Conservation (phyloP, 2,329 filamentous ascomycete genomes). For the Colletotrichum sp. region DNA sequence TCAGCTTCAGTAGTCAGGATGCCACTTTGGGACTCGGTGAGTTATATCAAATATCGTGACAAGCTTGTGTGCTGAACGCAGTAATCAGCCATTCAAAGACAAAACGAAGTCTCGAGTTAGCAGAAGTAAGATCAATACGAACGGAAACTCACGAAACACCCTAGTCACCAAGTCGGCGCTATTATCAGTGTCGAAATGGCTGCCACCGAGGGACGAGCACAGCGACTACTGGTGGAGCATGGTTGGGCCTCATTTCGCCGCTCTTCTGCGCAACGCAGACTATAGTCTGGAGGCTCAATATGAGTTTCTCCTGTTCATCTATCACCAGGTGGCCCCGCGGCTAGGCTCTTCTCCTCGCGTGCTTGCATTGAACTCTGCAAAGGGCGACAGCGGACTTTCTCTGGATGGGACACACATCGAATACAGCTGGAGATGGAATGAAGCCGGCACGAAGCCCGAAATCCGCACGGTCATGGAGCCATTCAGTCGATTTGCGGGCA, state of each 20-base stretch:
- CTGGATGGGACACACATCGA: not conserved
- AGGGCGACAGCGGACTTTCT: not conserved
- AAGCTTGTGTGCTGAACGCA: not conserved
- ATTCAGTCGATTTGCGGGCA: constrained; percentile 3
- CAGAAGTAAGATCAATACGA: not conserved
- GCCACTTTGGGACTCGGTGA: not conserved
- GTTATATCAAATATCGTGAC: no score
- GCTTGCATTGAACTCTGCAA: not conserved
- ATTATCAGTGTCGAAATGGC: not conserved
- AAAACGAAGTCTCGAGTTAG: not conserved
- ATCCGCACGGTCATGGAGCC: not conserved
- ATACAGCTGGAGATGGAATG: constrained; percentile 9
- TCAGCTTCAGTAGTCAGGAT: not conserved
- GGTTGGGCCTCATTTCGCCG: not conserved
- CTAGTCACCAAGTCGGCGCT: not conserved
- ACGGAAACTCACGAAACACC: not conserved
- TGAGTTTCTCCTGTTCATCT: not conserved
- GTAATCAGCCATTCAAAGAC: not conserved
- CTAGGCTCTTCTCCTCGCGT: not conserved
- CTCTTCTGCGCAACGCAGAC: not conserved
- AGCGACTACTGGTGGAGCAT: constrained; percentile 6
- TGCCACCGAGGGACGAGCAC: not conserved
- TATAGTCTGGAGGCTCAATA: not conserved
- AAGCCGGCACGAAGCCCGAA: not conserved
- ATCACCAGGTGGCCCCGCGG: not conserved